Evolutionary conservation across 176 grass and related monocot genomes (phyloP).

Genomic region (Leersia perrieri): DNA sequence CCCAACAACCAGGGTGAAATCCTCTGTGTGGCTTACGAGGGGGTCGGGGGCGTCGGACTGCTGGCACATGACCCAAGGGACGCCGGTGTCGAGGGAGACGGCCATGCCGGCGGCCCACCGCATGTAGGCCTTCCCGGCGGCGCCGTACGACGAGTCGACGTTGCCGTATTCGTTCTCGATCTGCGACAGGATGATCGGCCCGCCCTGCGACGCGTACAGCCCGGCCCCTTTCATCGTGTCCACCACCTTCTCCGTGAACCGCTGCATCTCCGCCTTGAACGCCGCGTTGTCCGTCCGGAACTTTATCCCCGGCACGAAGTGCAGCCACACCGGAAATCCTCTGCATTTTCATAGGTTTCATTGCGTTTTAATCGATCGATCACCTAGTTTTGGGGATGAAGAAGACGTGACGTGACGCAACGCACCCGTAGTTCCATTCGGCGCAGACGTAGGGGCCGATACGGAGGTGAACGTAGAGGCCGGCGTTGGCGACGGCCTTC

Average conservation of each 20-base stretch:
- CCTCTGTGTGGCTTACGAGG: slow-evolving; percentile 50
- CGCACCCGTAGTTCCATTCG: slow-evolving; percentile 98
- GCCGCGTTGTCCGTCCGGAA: slow-evolving; percentile 91
- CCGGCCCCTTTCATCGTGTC: slow-evolving; percentile 86
- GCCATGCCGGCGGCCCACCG: slow-evolving; percentile 95
- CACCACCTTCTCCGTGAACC: slow-evolving; percentile 91
- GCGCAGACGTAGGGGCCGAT: slow-evolving; percentile 96
- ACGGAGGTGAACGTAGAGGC: slow-evolving; percentile 93
- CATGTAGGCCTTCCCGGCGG: slow-evolving; percentile 68
- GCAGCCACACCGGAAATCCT: slow-evolving; percentile 96
- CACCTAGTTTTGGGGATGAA: background rate
- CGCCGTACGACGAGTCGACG: slow-evolving; percentile 55
- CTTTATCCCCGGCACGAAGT: slow-evolving; percentile 96
- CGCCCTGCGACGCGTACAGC: slow-evolving; percentile 95
- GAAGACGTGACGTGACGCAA: background rate
- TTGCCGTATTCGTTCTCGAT: slow-evolving; percentile 99
- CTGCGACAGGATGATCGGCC: slow-evolving; percentile 94
- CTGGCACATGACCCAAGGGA: slow-evolving; percentile 99
- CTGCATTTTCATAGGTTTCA: slow-evolving; percentile 48
- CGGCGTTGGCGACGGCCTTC: slow-evolving; percentile 81
- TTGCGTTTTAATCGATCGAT: slow-evolving; percentile 14
- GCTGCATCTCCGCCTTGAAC: slow-evolving; percentile 96
- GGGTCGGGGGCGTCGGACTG: slow-evolving; percentile 85
- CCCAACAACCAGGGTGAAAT: too few species aligned
- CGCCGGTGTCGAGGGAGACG: slow-evolving; percentile 83